Percentiles rank a stretch among this genome's conserved stretches.
Conservation (phyloP, 768 basidiomycete genomes). For the Austroboletus eburneus region DNA sequence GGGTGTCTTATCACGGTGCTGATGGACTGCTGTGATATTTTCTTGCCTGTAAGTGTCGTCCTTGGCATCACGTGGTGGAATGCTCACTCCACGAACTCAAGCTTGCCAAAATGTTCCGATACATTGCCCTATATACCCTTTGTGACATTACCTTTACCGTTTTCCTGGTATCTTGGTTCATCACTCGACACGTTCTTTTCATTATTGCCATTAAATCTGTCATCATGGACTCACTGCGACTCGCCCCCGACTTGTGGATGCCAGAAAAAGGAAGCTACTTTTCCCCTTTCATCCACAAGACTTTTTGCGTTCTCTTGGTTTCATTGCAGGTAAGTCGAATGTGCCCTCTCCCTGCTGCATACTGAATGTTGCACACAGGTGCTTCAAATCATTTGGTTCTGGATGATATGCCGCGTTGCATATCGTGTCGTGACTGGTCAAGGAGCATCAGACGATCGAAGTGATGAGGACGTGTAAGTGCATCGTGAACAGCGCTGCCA, state of each 20-base stretch:
- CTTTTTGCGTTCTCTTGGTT: constrained; percentile 54
- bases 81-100: constrained; percentile 28
- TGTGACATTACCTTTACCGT: constrained; percentile 74
- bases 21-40: constrained; percentile 94
- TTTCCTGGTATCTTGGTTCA: constrained; percentile 88
- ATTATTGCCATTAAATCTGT: constrained; percentile 61
- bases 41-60: constrained; percentile 70
- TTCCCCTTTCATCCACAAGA: constrained; percentile 39
- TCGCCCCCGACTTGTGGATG: constrained; percentile 55
- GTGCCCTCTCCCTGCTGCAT: background rate
- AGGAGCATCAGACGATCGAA: constrained; percentile 79
- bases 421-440: constrained; percentile 70
- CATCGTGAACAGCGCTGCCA: background rate
- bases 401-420: constrained; percentile 80
- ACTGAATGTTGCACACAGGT: constrained; percentile 38
- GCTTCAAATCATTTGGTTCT: constrained; percentile 82
- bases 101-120: constrained; percentile 93
- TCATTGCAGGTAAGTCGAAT: constrained; percentile 51
- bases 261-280: constrained; percentile 55
- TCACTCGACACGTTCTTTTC: constrained; percentile 86
- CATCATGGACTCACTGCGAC: constrained; percentile 44
- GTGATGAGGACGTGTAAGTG: constrained; percentile 64
- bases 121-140: constrained; percentile 59
- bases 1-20: constrained; percentile 87
- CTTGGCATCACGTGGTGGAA: background rate